Conservation (phyloP, 495 filamentous ascomycete genomes). For the Penicillium herquei region DNA sequence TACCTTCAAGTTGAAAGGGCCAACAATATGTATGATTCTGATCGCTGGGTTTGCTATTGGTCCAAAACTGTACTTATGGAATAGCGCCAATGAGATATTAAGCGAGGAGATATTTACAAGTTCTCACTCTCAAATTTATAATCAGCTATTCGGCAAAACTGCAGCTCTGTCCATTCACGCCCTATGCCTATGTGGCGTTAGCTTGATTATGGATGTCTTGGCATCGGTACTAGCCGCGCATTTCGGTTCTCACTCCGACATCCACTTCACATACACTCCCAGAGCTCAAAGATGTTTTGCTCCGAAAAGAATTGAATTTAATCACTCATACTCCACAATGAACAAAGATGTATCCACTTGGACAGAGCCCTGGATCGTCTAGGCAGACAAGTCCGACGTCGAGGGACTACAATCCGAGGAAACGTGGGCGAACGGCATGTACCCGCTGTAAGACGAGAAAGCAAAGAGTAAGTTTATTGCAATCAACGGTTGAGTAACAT, state of each 20-base stretch:
- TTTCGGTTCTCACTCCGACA: constrained; percentile 1
- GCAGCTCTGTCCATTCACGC: no score
- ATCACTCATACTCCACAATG: background rate
- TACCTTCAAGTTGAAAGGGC: no score
- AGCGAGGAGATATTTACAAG: no score
- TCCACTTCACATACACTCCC: background rate
- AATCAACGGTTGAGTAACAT: background rate
- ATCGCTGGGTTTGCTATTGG: no score
- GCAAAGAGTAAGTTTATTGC: constrained; percentile 36
- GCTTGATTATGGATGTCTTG: constrained; percentile 8
- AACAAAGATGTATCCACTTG: constrained; percentile 18
- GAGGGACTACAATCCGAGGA: constrained; percentile 44
- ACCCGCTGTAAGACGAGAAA: constrained; percentile 53
- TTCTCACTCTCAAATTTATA: no score
- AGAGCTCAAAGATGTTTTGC: background rate
- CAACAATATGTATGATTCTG: no score
- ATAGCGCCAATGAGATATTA: no score
- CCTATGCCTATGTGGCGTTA: background rate
- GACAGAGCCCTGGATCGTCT: constrained; percentile 16
- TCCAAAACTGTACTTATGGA: no score
- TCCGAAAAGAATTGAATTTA: background rate
- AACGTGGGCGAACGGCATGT: constrained; percentile 52
- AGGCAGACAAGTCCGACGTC: constrained; percentile 24
- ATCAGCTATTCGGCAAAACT: no score
- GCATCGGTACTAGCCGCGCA: background rate